These are phyloP conservation scores for Globisporangium nunn DNA, from an alignment of 352 stramenopile species.

Conservation along the genomic window DNA sequence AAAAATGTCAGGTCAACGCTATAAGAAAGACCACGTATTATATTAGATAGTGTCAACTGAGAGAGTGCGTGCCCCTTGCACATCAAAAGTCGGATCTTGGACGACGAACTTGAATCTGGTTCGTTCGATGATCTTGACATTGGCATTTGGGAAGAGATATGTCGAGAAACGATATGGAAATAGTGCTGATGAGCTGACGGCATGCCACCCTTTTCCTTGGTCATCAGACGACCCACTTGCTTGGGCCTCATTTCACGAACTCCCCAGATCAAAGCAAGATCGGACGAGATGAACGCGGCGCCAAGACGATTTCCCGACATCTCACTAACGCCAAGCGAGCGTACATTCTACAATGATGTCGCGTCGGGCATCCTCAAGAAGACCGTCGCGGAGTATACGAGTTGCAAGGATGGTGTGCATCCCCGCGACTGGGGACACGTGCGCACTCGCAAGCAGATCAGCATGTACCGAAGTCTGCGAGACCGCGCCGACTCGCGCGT, in stretches of 20 bases:
- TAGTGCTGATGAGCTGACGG: too few species aligned
- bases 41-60: too few species aligned
- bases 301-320: neutral
- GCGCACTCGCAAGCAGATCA: conserved; percentile 13
- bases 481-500: neutral
- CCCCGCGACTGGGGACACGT: conserved; percentile 11
- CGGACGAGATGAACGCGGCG: neutral
- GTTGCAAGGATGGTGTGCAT: conserved; percentile 9
- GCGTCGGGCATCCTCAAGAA: conserved; percentile 11
- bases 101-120: too few species aligned
- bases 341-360: neutral
- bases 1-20: too few species aligned
- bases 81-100: too few species aligned
- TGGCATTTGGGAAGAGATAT: too few species aligned
- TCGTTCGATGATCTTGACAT: too few species aligned
- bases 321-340: neutral
- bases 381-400: conserved; percentile 12
- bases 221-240: too few species aligned
- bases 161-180: too few species aligned
- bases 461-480: conserved; percentile 8
- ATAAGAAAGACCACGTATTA: too few species aligned
- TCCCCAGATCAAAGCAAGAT: neutral
- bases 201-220: too few species aligned
- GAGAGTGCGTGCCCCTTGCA: too few species aligned
- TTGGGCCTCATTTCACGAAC: neutral